A percentile compares a stretch with the other conserved stretches of the same genome.
Conservation (phyloP, 805 yeast species). For the Suhomyces emberorum region DNA sequence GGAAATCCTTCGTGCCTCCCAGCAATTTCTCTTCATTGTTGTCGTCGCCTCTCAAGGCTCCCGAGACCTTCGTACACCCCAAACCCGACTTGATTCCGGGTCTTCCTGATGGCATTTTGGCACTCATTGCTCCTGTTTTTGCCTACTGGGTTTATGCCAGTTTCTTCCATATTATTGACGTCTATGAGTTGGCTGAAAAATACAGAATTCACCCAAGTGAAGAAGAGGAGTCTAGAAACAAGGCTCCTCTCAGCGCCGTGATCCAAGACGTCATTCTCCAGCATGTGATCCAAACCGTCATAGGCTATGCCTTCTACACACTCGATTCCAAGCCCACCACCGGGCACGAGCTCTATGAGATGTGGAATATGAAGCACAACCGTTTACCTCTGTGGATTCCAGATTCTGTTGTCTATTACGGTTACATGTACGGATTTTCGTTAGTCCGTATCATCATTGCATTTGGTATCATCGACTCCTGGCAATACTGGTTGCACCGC, state of each 20-base stretch:
- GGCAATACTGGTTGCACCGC: slow-evolving; percentile 93
- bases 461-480: slow-evolving; percentile 77
- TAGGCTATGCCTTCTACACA: slow-evolving; percentile 54
- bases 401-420: slow-evolving; percentile 42
- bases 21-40: slow-evolving; percentile 17
- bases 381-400: slow-evolving; percentile 44
- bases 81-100: slow-evolving; percentile 51
- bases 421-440: slow-evolving; percentile 66
- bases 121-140: slow-evolving; percentile 70
- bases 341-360: slow-evolving; percentile 44
- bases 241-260: slow-evolving; percentile 67
- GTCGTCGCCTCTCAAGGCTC: slow-evolving; percentile 12
- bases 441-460: slow-evolving; percentile 55
- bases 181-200: slow-evolving; percentile 68
- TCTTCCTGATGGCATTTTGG: slow-evolving; percentile 67
- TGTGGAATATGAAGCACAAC: slow-evolving; percentile 46
- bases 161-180: slow-evolving; percentile 74
- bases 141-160: slow-evolving; percentile 82
- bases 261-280: slow-evolving; percentile 79
- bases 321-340: slow-evolving; percentile 57
- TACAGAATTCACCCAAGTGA: slow-evolving; percentile 91
- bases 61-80: slow-evolving; percentile 14
- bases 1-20: slow-evolving; percentile 12
- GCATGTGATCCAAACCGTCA: slow-evolving; percentile 76
- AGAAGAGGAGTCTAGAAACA: slow-evolving; percentile 74